These are phyloP conservation scores for Ceriops decandra DNA, from an alignment of 345 rosid species.

Conservation along the genomic window DNA sequence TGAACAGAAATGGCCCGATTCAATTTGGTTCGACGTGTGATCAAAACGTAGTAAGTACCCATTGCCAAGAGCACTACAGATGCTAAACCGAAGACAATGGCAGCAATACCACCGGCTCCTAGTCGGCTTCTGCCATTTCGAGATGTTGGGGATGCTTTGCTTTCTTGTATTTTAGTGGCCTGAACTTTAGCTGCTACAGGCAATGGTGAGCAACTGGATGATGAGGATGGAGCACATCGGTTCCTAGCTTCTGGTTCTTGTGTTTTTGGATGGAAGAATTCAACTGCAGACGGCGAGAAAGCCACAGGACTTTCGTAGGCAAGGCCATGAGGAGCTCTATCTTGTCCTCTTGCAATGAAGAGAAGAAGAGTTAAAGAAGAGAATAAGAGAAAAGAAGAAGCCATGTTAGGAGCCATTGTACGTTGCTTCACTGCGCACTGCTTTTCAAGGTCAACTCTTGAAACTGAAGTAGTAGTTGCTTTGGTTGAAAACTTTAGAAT, in stretches of 20 bases:
- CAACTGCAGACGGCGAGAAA: slow-evolving; percentile 75
- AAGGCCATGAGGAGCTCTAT: slow-evolving; percentile 89
- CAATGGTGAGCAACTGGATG: slow-evolving; percentile 53
- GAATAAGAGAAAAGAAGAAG: slow-evolving; percentile 29
- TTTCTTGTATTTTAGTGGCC: slow-evolving; percentile 28
- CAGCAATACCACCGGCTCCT: slow-evolving; percentile 39
- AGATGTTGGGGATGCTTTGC: slow-evolving; percentile 22
- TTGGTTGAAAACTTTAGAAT: slow-evolving; percentile 22
- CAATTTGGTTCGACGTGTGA: slow-evolving; percentile 34
- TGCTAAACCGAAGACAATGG: slow-evolving; percentile 46
- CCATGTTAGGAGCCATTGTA: slow-evolving; percentile 30
- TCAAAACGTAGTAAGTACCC: slow-evolving; percentile 32
- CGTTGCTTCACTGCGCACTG: neutral
- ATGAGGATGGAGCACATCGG: slow-evolving; percentile 25
- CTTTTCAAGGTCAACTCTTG: neutral
- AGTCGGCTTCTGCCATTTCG: slow-evolving; percentile 23
- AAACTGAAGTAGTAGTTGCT: slow-evolving; percentile 4
- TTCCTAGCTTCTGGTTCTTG: slow-evolving; percentile 20
- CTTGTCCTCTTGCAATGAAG: slow-evolving; percentile 46
- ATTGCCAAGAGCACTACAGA: slow-evolving; percentile 33
- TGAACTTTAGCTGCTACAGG: slow-evolving; percentile 58
- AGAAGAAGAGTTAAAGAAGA: slow-evolving; percentile 34
- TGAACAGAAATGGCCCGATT: slow-evolving; percentile 38
- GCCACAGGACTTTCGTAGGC: slow-evolving; percentile 59
- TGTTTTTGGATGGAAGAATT: slow-evolving; percentile 77